These are phyloP conservation scores for Vicia sativa DNA, from an alignment of 306 rosid genomes.

Conservation along the genomic window DNA sequence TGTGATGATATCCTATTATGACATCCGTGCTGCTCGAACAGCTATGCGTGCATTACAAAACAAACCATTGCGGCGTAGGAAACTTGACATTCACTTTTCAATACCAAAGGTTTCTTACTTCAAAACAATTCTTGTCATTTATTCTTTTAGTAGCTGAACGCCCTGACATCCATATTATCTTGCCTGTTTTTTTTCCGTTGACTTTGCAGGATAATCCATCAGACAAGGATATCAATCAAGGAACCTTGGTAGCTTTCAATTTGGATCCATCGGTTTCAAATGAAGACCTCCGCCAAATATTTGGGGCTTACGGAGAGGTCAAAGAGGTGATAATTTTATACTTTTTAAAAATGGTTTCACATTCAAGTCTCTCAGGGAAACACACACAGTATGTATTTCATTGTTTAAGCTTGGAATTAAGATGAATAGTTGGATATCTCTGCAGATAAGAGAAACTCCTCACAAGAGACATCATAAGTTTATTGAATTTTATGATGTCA, in stretches of 20 bases:
- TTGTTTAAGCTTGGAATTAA: constrained; percentile 6
- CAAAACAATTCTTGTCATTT: constrained; percentile 20
- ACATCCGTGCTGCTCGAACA: constrained; percentile 96
- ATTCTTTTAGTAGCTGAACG: constrained; percentile 19
- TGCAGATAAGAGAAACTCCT: constrained; percentile 99
- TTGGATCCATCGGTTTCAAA: constrained; percentile 95
- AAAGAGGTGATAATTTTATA: constrained; percentile 73
- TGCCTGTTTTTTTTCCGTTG: constrained; percentile 25
- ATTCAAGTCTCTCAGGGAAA: not conserved
- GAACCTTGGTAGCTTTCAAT: constrained; percentile 94
- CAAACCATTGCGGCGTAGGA: constrained; percentile 92
- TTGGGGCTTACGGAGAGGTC: constrained; percentile 98
- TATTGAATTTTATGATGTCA: constrained; percentile 92
- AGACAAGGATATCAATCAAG: constrained; percentile 98
- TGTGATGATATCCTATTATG: constrained; percentile 98
- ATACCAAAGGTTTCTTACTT: constrained; percentile 76
- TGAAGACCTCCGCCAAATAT: constrained; percentile 95
- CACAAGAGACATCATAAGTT: constrained; percentile 99
- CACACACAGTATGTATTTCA: not conserved
- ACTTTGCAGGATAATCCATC: constrained; percentile 87
- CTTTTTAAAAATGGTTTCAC: constrained; percentile 7
- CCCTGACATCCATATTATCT: constrained; percentile 10
- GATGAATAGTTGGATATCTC: constrained; percentile 21
- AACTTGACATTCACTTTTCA: constrained; percentile 98
- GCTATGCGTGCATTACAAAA: constrained; percentile 94